Evolutionary conservation across 768 basidiomycete species (phyloP), one percentile per base, ranked within the genome.

Genomic region (Collybia nuda): DNA sequence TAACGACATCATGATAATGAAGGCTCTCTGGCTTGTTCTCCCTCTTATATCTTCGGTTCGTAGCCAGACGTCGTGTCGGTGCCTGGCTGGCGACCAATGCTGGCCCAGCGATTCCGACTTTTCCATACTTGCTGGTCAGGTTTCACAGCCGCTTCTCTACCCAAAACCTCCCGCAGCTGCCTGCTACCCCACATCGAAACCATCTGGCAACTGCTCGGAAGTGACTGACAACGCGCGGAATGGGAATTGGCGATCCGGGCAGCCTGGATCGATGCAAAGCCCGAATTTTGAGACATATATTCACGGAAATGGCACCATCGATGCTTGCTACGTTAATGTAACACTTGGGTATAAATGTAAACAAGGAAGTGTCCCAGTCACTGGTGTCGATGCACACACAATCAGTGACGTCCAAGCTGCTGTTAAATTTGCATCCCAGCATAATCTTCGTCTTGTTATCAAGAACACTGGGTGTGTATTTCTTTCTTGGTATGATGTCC

Each of bases 291-390:
- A 66, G 44, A 59, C 57, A 32, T 72, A 58, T 48, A 56, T 62
- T 2, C 73, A 65, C n/a, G 53, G 39, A 17, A 79, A 78, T 57
- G 77, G 73, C 26, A 78, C 75, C 39, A 74, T 79, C 42, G 72
- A 73, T 53, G 72, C 69, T 1, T 85, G 82, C 70, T 80, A 78
- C 35, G 50, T 80, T 40, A 72, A 82, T 48, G 73, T 72, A 0
- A 60, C 65, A 0, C 58, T 74, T 0, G 72, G 69, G 2, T 44
- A 65, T 14, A 66, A 73, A 4, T 80, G 78, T 50, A 59, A 64
- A 4, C 77, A 77, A 56, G 77, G 76, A 12, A 71, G 69, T 37
- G 66, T 78, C 0, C 70, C 78, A 1, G 60, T 69, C 2, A 53
- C 70, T 14, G 72, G 70, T 0, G 74, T 76, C 2, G 72, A 78